A percentile compares a stretch with the other conserved stretches of the same genome.
These are phyloP conservation scores for Lithohypha guttulata DNA, from an alignment of 2,329 filamentous ascomycete genomes.

Conservation along the genomic window DNA sequence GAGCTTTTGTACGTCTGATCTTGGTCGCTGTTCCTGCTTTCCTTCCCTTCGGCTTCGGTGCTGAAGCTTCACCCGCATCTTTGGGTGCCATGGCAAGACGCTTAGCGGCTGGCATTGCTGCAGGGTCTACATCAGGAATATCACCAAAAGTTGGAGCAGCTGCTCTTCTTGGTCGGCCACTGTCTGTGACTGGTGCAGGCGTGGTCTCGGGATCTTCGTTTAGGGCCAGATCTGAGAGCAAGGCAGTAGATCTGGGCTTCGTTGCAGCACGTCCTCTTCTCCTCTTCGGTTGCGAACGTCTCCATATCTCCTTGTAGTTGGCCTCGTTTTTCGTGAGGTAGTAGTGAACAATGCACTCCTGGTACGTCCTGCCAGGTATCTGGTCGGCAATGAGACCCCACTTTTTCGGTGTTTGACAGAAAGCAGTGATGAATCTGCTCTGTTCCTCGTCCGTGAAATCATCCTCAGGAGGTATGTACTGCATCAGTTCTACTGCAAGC, in stretches of 20 bases:
- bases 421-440: slow-evolving; percentile 36
- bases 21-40: slow-evolving; percentile 20
- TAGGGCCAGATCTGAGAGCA: slow-evolving; percentile 38
- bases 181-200: slow-evolving; percentile 36
- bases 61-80: slow-evolving; percentile 24
- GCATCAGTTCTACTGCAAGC: slow-evolving; percentile 33
- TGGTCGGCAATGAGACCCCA: slow-evolving; percentile 42
- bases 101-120: slow-evolving; percentile 25
- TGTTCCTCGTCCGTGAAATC: slow-evolving; percentile 40
- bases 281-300: slow-evolving; percentile 33
- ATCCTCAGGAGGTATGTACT: slow-evolving; percentile 35
- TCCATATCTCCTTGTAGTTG: slow-evolving; percentile 40
- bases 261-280: slow-evolving; percentile 27
- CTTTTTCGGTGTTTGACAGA: slow-evolving; percentile 39
- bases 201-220: slow-evolving; percentile 34
- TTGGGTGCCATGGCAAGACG: slow-evolving; percentile 20
- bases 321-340: slow-evolving; percentile 41
- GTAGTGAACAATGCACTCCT: slow-evolving; percentile 41
- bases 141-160: slow-evolving; percentile 41
- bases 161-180: slow-evolving; percentile 38
- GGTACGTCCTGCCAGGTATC: slow-evolving; percentile 36
- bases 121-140: slow-evolving; percentile 24
- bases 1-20: slow-evolving; percentile 20
- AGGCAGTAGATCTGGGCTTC: slow-evolving; percentile 37
- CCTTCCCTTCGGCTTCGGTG: slow-evolving; percentile 17